Evolutionary conservation across 345 rosid genomes (phyloP).

Genomic region (Pistacia integerrima): DNA sequence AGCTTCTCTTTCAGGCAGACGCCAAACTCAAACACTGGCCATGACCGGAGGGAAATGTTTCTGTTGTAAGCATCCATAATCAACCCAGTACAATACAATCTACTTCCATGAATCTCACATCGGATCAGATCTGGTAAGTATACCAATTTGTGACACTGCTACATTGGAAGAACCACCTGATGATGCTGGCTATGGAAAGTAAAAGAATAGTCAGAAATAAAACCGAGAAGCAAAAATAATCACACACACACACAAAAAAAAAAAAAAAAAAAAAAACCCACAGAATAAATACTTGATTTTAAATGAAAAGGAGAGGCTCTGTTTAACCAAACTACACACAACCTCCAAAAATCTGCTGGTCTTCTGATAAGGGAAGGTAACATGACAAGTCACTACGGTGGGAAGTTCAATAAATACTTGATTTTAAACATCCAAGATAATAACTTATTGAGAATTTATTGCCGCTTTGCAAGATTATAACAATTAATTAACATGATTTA

Average conservation of each 20-base stretch:
- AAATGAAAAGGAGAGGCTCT: background rate
- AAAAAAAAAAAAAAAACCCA: background rate
- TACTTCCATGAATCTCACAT: slow-evolving; percentile 7
- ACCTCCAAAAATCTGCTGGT: background rate
- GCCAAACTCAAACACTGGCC: slow-evolving; percentile 34
- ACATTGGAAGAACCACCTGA: slow-evolving; percentile 20
- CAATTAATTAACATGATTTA: background rate
- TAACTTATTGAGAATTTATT: background rate
- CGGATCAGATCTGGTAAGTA: background rate
- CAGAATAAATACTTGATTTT: too few relatives aligned
- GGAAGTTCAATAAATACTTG: background rate
- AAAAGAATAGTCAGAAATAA: background rate
- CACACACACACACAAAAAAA: background rate
- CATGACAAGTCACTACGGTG: background rate
- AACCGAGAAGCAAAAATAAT: background rate
- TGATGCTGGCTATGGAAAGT: slow-evolving; percentile 1
- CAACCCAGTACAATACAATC: slow-evolving; percentile 11
- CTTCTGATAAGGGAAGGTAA: background rate
- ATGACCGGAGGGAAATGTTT: slow-evolving; percentile 11
- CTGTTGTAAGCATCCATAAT: slow-evolving; percentile 20
- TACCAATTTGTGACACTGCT: slow-evolving; percentile 16
- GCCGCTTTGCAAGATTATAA: background rate
- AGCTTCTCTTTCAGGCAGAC: slow-evolving; percentile 33
- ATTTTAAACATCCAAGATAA: background rate
- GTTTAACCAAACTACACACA: background rate